Conservation (phyloP, 2,329 filamentous ascomycete species). For the Dryadomyces quercus-mongolicae region DNA sequence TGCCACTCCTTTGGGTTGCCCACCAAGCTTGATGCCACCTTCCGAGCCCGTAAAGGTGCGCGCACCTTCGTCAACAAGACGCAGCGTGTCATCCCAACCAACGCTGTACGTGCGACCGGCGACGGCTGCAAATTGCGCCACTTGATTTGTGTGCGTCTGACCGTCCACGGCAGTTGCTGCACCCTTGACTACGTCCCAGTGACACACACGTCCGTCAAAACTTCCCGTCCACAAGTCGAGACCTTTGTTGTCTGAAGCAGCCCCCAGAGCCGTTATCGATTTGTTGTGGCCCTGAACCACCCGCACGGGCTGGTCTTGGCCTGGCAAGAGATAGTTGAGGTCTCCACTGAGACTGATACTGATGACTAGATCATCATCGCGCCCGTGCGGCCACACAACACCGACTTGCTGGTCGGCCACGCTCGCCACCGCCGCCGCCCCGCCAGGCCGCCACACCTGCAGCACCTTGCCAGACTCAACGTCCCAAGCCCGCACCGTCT, state of each 20-base stretch:
- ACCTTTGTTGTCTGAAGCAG: constrained; percentile 39
- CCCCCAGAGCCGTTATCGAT: constrained; percentile 67
- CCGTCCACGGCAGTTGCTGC: constrained; percentile 62
- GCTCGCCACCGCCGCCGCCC: constrained; percentile 48
- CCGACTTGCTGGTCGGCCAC: constrained; percentile 85
- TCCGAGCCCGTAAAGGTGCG: constrained; percentile 60
- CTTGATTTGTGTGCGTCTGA: constrained; percentile 72
- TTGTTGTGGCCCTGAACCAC: constrained; percentile 84
- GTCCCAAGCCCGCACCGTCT: constrained; percentile 93
- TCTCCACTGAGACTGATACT: constrained; percentile 81
- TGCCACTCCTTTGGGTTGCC: constrained; percentile 68
- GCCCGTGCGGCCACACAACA: constrained; percentile 75
- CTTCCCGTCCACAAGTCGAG: constrained; percentile 77
- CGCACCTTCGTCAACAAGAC: constrained; percentile 61
- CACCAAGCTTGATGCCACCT: constrained; percentile 48
- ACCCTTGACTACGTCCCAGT: constrained; percentile 68
- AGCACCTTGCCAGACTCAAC: constrained; percentile 63
- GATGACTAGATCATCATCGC: constrained; percentile 78
- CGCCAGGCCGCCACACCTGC: constrained; percentile 73
- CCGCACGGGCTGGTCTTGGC: constrained; percentile 54
- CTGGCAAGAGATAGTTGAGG: constrained; percentile 75
- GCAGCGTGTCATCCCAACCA: constrained; percentile 87
- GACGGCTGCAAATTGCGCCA: constrained; percentile 61
- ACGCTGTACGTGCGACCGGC: constrained; percentile 67
- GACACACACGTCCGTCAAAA: constrained; percentile 77